Percentiles rank a stretch among this genome's conserved stretches.
Conservation (phyloP, 805 yeast genomes). For the Aciculoconidium aculeatum region DNA sequence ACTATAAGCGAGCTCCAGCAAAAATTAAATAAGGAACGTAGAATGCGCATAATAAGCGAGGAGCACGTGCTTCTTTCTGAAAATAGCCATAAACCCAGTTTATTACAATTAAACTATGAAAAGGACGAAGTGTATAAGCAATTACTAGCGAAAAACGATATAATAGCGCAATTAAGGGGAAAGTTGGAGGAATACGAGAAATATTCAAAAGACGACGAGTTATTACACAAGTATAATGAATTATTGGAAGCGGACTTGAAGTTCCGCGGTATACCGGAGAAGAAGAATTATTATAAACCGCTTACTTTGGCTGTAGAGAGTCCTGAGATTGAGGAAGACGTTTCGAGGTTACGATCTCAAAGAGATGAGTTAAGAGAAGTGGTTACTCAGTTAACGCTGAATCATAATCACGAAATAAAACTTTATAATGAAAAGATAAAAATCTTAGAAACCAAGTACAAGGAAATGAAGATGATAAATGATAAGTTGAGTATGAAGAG, state of each 20-base stretch:
- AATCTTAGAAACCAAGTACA: conserved; percentile 25
- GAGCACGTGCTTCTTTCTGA: conserved; percentile 58
- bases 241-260: conserved; percentile 34
- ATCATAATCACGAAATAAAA: conserved; percentile 31
- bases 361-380: conserved; percentile 38
- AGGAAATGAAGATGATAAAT: conserved; percentile 26
- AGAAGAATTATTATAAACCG: conserved; percentile 1
- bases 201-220: conserved; percentile 13
- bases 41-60: conserved; percentile 62
- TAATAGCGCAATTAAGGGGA: conserved; percentile 40
- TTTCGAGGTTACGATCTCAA: conserved; percentile 18
- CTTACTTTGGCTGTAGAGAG: conserved; percentile 2
- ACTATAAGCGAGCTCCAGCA: conserved; percentile 52
- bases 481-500: conserved; percentile 24
- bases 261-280: conserved; percentile 38
- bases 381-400: conserved; percentile 30
- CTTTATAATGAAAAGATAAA: conserved; percentile 30
- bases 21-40: conserved; percentile 57
- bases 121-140: conserved; percentile 47
- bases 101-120: conserved; percentile 51
- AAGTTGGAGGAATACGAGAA: conserved; percentile 34
- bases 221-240: conserved; percentile 35
- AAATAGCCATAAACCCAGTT: conserved; percentile 46
- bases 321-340: conserved; percentile 4
- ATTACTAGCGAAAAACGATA: conserved; percentile 43